Percentiles rank a stretch among this genome's conserved stretches.
phyloP scores from a whole-genome alignment of 768 basidiomycete genomes.

The Tylopilus plumbeoviolaceoides region DNA sequence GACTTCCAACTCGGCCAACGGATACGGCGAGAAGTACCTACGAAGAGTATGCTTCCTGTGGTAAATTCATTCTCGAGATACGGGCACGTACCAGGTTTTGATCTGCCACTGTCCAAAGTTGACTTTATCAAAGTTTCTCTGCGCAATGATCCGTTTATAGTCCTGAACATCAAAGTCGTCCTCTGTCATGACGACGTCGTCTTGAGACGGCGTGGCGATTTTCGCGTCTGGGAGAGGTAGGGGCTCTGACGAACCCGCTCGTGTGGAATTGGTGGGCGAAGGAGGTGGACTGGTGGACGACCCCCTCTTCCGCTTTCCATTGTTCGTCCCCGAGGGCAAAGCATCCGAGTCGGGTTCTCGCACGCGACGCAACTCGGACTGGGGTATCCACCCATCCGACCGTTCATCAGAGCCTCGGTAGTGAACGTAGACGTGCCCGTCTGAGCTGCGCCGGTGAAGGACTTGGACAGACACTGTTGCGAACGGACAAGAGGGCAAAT shows the following conservation, averaged over 20 bases:
- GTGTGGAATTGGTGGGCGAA: slow-evolving; percentile 20
- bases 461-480: slow-evolving; percentile 46
- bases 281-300: slow-evolving; percentile 11
- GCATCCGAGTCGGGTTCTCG: slow-evolving; percentile 24
- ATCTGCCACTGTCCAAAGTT: slow-evolving; percentile 84
- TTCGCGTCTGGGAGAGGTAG: slow-evolving; percentile 9
- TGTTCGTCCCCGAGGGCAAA: slow-evolving; percentile 20
- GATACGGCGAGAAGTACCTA: slow-evolving; percentile 96
- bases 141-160: slow-evolving; percentile 61
- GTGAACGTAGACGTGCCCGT: slow-evolving; percentile 63
- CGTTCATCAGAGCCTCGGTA: slow-evolving; percentile 67
- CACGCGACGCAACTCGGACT: slow-evolving; percentile 32
- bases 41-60: neutral
- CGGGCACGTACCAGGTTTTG: slow-evolving; percentile 70
- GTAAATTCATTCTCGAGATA: neutral
- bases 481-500: slow-evolving; percentile 1
- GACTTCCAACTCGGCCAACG: slow-evolving; percentile 62
- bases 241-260: slow-evolving; percentile 21
- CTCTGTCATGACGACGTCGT: slow-evolving; percentile 47
- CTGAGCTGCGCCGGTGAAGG: slow-evolving; percentile 41
- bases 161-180: slow-evolving; percentile 68
- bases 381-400: slow-evolving; percentile 70
- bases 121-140: slow-evolving; percentile 84
- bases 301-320: slow-evolving; percentile 33
- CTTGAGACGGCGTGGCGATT: slow-evolving; percentile 19